Conservation (phyloP, 768 basidiomycete genomes). For the Termitomyces sp. region DNA sequence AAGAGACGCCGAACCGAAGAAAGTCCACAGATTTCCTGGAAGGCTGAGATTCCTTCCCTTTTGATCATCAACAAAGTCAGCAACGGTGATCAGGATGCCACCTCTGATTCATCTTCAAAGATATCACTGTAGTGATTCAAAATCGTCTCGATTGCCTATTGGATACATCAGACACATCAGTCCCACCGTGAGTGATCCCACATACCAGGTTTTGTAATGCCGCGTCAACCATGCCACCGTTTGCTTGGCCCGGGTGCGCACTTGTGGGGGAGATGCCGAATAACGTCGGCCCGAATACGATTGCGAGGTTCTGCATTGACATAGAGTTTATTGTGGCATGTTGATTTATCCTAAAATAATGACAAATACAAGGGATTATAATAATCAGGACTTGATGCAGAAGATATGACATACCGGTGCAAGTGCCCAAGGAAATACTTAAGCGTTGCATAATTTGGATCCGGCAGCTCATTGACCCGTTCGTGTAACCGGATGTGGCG, state of each 20-base stretch:
- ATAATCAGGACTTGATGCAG: background rate
- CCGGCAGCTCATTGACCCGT: constrained; percentile 95
- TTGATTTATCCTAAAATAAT: constrained; percentile 62
- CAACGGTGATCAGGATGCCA: constrained; percentile 7
- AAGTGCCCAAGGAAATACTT: constrained; percentile 96
- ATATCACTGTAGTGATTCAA: constrained; percentile 93
- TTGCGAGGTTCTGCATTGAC: constrained; percentile 90
- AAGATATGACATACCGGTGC: constrained; percentile 58
- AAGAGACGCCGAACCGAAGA: background rate
- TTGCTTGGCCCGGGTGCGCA: constrained; percentile 46
- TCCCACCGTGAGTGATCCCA: background rate
- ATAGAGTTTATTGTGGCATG: constrained; percentile 83
- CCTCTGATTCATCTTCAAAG: constrained; percentile 86
- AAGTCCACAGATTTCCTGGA: background rate
- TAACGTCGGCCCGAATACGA: constrained; percentile 97
- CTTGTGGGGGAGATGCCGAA: constrained; percentile 54
- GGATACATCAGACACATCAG: constrained; percentile 15
- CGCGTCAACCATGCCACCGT: constrained; percentile 62
- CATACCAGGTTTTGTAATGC: constrained; percentile 69
- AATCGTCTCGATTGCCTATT: constrained; percentile 91
- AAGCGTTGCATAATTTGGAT: constrained; percentile 97
- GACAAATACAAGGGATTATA: background rate
- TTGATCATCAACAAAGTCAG: background rate
- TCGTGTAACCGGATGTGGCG: constrained; percentile 96
- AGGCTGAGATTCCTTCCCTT: background rate